These are phyloP conservation scores for Talaromyces pinophilus DNA, from an alignment of 2,329 filamentous ascomycete species.

Conservation along the genomic window DNA sequence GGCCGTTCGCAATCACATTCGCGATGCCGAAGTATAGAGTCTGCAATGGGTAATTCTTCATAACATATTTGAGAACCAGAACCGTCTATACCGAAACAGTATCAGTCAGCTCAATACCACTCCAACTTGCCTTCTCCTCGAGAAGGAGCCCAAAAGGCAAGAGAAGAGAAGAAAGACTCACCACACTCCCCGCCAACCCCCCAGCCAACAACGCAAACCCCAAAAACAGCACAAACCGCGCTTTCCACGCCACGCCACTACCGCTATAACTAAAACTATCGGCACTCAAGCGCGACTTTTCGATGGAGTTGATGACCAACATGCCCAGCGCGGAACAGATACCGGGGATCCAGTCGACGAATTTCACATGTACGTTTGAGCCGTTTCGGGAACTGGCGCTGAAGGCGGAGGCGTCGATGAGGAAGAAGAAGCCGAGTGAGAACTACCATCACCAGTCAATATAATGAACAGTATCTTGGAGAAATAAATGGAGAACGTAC, in stretches of 20 bases:
- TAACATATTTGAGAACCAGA: constrained; percentile 67
- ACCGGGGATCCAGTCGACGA: constrained; percentile 71
- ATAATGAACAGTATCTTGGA: neutral
- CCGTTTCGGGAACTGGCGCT: constrained; percentile 64
- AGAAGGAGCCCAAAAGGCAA: neutral
- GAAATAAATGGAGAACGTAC: constrained; percentile 47
- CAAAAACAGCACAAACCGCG: constrained; percentile 66
- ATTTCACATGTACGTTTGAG: constrained; percentile 64
- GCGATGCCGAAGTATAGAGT: constrained; percentile 68
- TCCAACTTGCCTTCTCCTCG: neutral
- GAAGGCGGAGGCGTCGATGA: constrained; percentile 66
- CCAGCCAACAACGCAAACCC: constrained; percentile 70
- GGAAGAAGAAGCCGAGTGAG: constrained; percentile 68
- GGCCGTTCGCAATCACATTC: constrained; percentile 64
- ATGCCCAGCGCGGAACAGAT: constrained; percentile 70
- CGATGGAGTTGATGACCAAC: constrained; percentile 72
- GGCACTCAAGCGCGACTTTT: constrained; percentile 64
- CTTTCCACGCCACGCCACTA: constrained; percentile 70
- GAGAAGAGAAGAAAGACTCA: constrained; percentile 36
- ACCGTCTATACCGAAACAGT: constrained; percentile 51
- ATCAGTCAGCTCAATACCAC: neutral
- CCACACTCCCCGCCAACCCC: constrained; percentile 65
- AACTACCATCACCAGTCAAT: constrained; percentile 51
- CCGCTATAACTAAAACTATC: constrained; percentile 67
- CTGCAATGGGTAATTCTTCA: constrained; percentile 60